phyloP scores from a whole-genome alignment of 352 stramenopile genomes.

The Pythium rhizo-oryzae region DNA sequence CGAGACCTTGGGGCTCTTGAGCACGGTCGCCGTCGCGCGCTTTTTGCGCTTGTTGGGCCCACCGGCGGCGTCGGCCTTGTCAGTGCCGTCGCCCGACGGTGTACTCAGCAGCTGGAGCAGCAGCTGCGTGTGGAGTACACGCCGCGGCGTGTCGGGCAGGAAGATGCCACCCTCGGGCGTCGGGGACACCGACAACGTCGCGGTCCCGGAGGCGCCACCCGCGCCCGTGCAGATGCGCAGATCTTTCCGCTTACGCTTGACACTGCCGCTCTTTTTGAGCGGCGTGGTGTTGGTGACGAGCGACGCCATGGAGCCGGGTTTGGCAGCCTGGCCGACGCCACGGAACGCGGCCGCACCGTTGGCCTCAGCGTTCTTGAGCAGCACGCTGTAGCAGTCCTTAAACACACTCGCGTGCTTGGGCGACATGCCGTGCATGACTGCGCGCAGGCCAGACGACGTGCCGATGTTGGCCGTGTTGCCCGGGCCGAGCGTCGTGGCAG shows the following conservation, averaged over 20 bases:
- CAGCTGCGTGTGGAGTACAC: conserved; percentile 78
- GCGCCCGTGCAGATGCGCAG: conserved; percentile 71
- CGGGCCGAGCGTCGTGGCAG: conserved; percentile 13
- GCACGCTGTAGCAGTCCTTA: conserved; percentile 75
- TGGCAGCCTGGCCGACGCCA: background rate
- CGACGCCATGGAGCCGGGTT: background rate
- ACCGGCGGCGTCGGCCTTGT: background rate
- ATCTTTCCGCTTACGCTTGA: conserved; percentile 86
- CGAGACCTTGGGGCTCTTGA: conserved; percentile 30
- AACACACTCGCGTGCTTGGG: conserved; percentile 68
- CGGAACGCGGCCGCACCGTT: background rate
- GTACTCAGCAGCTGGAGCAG: conserved; percentile 76
- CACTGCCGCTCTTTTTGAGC: conserved; percentile 54
- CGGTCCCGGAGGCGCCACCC: too few species aligned
- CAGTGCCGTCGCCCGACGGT: conserved; percentile 40
- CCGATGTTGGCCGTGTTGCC: conserved; percentile 39
- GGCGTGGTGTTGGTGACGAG: background rate
- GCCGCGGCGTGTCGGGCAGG: conserved; percentile 72
- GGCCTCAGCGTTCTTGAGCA: conserved; percentile 63
- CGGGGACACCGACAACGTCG: conserved; percentile 1
- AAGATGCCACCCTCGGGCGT: conserved; percentile 66
- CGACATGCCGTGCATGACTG: conserved; percentile 49
- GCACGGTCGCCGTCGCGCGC: conserved; percentile 36
- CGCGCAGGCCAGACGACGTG: conserved; percentile 20
- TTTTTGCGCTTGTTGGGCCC: conserved; percentile 61